phyloP scores from a whole-genome alignment of 768 basidiomycete species.

The Chalciporus piperatus region DNA sequence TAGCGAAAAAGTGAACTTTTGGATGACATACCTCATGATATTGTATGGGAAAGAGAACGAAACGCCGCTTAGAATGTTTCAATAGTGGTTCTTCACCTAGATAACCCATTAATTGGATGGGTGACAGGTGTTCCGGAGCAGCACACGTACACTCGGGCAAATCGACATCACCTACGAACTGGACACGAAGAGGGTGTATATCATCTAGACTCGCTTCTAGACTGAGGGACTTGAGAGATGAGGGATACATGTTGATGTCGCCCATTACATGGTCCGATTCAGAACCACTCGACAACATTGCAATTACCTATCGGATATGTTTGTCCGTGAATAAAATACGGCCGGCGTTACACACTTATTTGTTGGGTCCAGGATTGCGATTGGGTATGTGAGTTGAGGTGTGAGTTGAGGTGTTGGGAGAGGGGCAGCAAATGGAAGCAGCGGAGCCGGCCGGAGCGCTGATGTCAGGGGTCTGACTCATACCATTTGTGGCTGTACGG shows the following conservation, averaged over 20 bases:
- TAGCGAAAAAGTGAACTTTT: background rate
- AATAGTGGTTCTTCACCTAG: constrained; percentile 70
- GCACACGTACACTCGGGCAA: constrained; percentile 17
- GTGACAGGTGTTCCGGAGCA: background rate
- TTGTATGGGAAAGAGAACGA: constrained; percentile 91
- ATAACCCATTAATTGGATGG: background rate
- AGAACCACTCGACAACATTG: constrained; percentile 4
- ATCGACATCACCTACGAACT: constrained; percentile 20
- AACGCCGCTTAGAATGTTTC: constrained; percentile 69
- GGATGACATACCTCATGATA: constrained; percentile 71
- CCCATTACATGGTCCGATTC: background rate
- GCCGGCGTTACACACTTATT: constrained; percentile 3
- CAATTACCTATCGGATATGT: background rate
- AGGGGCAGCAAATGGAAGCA: background rate
- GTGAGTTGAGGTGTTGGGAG: too few species aligned
- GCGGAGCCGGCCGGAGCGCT: background rate
- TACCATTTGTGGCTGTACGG: background rate
- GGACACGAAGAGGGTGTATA: background rate
- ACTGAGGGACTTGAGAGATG: background rate
- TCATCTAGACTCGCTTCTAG: background rate
- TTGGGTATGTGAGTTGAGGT: background rate
- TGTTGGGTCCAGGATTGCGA: too few species aligned
- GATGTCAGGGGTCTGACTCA: constrained; percentile 10
- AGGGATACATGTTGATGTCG: constrained; percentile 2
- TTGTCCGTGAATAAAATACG: background rate